These are phyloP conservation scores for Ogataea degrootiae DNA, from an alignment of 805 yeast genomes.

Conservation along the genomic window DNA sequence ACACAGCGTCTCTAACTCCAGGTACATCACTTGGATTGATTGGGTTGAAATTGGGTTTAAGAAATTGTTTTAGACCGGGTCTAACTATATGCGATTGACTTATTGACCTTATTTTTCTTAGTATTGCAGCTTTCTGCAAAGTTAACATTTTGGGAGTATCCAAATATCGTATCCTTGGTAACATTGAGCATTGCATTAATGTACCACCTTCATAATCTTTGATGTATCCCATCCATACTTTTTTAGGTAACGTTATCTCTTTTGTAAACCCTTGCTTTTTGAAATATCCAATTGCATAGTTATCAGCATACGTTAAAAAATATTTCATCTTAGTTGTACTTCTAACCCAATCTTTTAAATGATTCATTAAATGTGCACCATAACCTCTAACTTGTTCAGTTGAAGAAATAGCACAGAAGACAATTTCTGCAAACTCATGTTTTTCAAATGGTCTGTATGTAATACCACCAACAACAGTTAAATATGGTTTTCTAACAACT, in stretches of 20 bases:
- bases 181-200: constrained; percentile 93
- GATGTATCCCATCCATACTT: constrained; percentile 96
- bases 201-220: constrained; percentile 99
- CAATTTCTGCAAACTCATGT: constrained; percentile 94
- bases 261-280: constrained; percentile 98
- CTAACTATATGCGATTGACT: constrained; percentile 77
- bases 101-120: constrained; percentile 72
- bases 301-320: constrained; percentile 94
- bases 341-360: constrained; percentile 89
- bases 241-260: constrained; percentile 80
- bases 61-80: constrained; percentile 74
- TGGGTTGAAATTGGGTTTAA: constrained; percentile 40
- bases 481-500: constrained; percentile 77
- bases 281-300: constrained; percentile 97
- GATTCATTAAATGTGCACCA: constrained; percentile 99
- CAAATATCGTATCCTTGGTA: constrained; percentile 81
- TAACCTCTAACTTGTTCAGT: constrained; percentile 98
- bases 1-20: constrained; percentile 88
- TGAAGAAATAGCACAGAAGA: constrained; percentile 95
- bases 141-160: constrained; percentile 84
- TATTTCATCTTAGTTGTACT: constrained; percentile 81
- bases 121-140: constrained; percentile 87
- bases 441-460: constrained; percentile 92
- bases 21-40: constrained; percentile 85
- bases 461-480: constrained; percentile 96